Percentiles rank a stretch among this genome's conserved stretches.
Conservation (phyloP, 208 protist species). For the Crithidia fasciculata region DNA sequence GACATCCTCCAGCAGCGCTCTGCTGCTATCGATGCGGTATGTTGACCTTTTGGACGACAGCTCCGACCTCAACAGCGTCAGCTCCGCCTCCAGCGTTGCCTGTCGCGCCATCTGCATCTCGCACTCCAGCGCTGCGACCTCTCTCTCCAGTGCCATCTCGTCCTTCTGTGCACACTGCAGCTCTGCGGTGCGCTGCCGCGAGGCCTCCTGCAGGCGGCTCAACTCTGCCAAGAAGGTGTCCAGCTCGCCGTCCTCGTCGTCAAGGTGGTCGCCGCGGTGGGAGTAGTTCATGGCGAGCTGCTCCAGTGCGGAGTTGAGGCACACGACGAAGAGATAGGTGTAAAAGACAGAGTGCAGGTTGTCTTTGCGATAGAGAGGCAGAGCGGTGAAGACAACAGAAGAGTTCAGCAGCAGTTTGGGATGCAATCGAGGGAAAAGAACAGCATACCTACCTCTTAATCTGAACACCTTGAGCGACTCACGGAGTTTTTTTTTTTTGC, state of each 20-base stretch:
- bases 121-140: not conserved
- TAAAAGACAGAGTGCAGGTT: no score
- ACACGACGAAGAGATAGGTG: no score
- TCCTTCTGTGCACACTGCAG: constrained; percentile 6
- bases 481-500: no score
- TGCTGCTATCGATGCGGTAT: not conserved
- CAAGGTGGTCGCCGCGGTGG: not conserved
- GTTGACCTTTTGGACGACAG: not conserved
- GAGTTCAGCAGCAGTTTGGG: no score
- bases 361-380: no score
- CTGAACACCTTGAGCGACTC: no score
- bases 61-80: constrained; percentile 3
- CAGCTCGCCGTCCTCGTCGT: not conserved
- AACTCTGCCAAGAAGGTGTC: constrained; percentile 35
- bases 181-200: constrained; percentile 4
- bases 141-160: constrained; percentile 6
- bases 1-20: not conserved
- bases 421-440: no score
- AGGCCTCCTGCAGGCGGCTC: constrained; percentile 16
- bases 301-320: no score
- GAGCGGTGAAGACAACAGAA: no score
- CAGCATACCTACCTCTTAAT: no score
- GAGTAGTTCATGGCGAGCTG: not conserved
- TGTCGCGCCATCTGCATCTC: constrained; percentile 10
- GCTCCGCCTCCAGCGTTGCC: constrained; percentile 21